Evolutionary conservation across 75 land plant species (phyloP).

Genomic region (Sequoiadendron giganteum): DNA sequence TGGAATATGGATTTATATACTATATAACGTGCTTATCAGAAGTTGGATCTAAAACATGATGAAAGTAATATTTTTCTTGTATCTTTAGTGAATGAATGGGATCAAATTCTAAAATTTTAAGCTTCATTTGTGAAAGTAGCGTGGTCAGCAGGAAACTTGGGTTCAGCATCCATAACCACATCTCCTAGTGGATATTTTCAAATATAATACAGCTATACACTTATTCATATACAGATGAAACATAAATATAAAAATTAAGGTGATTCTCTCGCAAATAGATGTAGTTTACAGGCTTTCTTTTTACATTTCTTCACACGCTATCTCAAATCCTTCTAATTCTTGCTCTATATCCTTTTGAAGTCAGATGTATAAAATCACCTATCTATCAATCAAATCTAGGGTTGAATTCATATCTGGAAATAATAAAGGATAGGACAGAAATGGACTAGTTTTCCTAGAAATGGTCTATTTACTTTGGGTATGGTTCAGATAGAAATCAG

Average conservation of each 20-base stretch:
- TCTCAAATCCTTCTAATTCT: background rate
- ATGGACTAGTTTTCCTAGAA: background rate
- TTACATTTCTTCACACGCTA: background rate
- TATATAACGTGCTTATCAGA: background rate
- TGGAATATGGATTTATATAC: background rate
- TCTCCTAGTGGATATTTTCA: background rate
- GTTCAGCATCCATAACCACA: background rate
- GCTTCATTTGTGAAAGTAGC: background rate
- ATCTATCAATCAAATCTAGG: background rate
- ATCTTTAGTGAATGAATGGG: background rate
- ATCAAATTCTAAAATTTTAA: background rate
- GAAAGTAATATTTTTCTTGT: background rate
- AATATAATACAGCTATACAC: background rate
- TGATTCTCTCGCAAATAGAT: background rate
- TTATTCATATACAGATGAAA: background rate
- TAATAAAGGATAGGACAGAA: background rate
- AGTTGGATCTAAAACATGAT: background rate
- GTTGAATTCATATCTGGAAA: background rate
- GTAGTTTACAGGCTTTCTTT: background rate
- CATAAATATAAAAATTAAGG: background rate
- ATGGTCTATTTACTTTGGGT: background rate
- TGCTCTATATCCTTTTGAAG: background rate
- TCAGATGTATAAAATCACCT: background rate
- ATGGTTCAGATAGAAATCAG: background rate
- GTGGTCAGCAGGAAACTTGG: background rate